These are phyloP conservation scores for Lachancea thermotolerans DNA, from an alignment of 805 yeast genomes.

Conservation along the genomic window DNA sequence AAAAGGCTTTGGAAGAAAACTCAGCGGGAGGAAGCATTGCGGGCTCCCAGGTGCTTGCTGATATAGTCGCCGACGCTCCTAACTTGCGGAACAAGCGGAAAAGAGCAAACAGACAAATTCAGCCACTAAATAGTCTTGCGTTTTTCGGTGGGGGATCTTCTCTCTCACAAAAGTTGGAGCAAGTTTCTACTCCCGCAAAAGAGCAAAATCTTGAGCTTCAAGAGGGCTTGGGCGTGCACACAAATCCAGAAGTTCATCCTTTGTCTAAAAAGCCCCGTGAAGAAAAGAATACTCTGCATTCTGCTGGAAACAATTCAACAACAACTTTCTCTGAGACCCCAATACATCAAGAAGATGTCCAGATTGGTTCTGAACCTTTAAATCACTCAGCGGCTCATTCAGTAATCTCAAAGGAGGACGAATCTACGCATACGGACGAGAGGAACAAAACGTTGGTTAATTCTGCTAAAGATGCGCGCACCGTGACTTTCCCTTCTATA, in stretches of 20 bases:
- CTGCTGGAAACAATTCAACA: neutral
- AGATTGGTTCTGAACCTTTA: neutral
- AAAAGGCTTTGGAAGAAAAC: too few relatives aligned
- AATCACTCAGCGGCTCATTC: too few relatives aligned
- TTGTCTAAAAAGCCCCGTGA: neutral
- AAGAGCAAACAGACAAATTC: conserved; percentile 22
- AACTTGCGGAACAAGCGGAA: conserved; percentile 12
- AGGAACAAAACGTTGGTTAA: neutral
- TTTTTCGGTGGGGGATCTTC: conserved; percentile 36
- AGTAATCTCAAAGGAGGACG: too few relatives aligned
- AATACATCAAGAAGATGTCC: too few relatives aligned
- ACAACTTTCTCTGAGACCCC: too few relatives aligned
- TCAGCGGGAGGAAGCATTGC: neutral
- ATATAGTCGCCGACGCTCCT: neutral
- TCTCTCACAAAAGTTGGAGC: neutral
- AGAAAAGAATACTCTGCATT: neutral
- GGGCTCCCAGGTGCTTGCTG: neutral
- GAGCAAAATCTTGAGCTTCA: too few relatives aligned
- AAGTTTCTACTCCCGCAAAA: too few relatives aligned
- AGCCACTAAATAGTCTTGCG: conserved; percentile 32
- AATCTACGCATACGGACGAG: neutral
- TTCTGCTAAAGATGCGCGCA: too few relatives aligned
- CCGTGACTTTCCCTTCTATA: too few relatives aligned
- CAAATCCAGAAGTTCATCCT: neutral
- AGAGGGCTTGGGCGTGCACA: neutral